A percentile compares a stretch with the other conserved stretches of the same genome.
phyloP scores from a whole-genome alignment of 2,329 filamentous ascomycete species.

The Colletotrichum spinosum region DNA sequence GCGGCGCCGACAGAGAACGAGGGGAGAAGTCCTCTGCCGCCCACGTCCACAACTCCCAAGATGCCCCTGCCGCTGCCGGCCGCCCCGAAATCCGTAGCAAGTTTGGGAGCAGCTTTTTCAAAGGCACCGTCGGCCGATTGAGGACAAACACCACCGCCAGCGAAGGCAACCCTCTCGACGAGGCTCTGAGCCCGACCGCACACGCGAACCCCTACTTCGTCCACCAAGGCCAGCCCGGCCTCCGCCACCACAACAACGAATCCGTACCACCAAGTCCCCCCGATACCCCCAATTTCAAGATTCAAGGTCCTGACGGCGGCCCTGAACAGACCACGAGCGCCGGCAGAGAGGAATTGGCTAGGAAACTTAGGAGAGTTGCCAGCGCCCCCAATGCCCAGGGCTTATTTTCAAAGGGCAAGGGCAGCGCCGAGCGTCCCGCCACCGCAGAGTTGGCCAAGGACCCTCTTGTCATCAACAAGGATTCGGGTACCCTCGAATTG shows the following conservation, averaged over 20 bases:
- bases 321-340: constrained; percentile 77
- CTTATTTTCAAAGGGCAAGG: constrained; percentile 75
- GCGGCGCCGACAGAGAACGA: constrained; percentile 49
- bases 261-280: constrained; percentile 94
- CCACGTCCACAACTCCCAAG: constrained; percentile 56
- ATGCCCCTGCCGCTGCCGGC: constrained; percentile 28
- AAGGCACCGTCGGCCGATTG: constrained; percentile 85
- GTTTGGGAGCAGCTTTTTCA: constrained; percentile 90
- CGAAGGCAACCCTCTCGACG: constrained; percentile 91
- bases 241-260: constrained; percentile 94
- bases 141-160: constrained; percentile 91
- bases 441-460: constrained; percentile 91
- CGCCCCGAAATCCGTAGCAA: constrained; percentile 62
- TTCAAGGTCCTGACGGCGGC: constrained; percentile 73
- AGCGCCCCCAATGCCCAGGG: constrained; percentile 98
- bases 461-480: constrained; percentile 72
- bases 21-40: constrained; percentile 49
- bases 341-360: constrained; percentile 92
- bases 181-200: constrained; percentile 89
- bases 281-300: constrained; percentile 84
- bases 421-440: constrained; percentile 75
- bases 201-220: constrained; percentile 97
- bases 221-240: constrained; percentile 92
- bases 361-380: constrained; percentile 92
- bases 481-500: constrained; percentile 58